Evolutionary conservation across 2,329 filamentous ascomycete species (phyloP).

Genomic region (Stylonectria norvegica): DNA sequence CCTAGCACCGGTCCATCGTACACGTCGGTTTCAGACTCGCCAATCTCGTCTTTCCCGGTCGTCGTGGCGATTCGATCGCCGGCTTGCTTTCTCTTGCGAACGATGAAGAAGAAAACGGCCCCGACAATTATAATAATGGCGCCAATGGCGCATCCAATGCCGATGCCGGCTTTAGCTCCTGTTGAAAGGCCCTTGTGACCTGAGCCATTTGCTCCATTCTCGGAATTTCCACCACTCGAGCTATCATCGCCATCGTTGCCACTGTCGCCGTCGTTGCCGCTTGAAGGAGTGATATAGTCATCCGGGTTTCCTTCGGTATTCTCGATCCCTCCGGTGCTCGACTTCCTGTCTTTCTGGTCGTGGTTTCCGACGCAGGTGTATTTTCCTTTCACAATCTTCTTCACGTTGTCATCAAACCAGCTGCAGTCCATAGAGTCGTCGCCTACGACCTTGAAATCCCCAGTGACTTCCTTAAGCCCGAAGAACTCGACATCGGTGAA

Average conservation of each 20-base stretch:
- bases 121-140: slow-evolving; percentile 8
- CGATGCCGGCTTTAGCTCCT: slow-evolving; percentile 24
- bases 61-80: slow-evolving; percentile 6
- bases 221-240: neutral
- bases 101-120: slow-evolving; percentile 19
- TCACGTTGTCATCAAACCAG: slow-evolving; percentile 28
- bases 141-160: slow-evolving; percentile 14
- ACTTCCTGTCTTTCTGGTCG: slow-evolving; percentile 22
- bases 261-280: slow-evolving; percentile 4
- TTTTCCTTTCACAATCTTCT: slow-evolving; percentile 24
- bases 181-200: slow-evolving; percentile 19
- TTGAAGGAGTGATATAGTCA: slow-evolving; percentile 21
- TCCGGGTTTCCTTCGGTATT: slow-evolving; percentile 24
- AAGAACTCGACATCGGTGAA: slow-evolving; percentile 29
- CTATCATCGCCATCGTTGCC: slow-evolving; percentile 1
- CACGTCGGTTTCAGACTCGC: slow-evolving; percentile 13
- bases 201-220: neutral
- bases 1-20: slow-evolving; percentile 22
- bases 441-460: slow-evolving; percentile 26
- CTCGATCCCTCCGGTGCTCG: slow-evolving; percentile 27
- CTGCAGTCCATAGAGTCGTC: slow-evolving; percentile 28
- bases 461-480: slow-evolving; percentile 22
- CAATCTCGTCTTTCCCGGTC: slow-evolving; percentile 17
- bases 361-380: slow-evolving; percentile 25
- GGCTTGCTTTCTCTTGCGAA: slow-evolving; percentile 7